Conservation (phyloP, 441 rosid genomes). For the Adansonia rubrostipa region DNA sequence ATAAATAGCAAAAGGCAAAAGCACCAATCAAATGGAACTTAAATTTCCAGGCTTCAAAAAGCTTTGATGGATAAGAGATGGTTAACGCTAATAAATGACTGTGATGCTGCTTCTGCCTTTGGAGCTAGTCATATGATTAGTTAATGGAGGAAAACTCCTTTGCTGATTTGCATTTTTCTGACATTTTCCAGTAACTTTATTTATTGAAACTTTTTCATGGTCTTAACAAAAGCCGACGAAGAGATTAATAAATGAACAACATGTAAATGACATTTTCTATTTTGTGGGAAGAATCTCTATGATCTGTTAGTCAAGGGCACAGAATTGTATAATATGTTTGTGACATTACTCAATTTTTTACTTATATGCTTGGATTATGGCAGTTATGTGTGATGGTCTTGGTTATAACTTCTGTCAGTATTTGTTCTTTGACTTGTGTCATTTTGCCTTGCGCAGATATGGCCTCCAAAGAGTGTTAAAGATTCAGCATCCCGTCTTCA, state of each 20-base stretch:
- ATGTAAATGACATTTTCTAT: background rate
- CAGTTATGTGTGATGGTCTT: background rate
- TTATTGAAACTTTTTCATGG: background rate
- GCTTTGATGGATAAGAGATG: background rate
- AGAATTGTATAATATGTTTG: background rate
- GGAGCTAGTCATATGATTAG: background rate
- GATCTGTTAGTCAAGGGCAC: slow-evolving; percentile 9
- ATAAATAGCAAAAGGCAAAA: no score
- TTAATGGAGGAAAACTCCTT: background rate
- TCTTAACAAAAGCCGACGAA: background rate
- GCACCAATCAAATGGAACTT: no score
- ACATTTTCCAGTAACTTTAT: background rate
- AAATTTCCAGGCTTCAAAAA: background rate
- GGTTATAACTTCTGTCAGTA: background rate
- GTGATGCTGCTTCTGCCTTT: slow-evolving; percentile 5
- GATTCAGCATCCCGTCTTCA: slow-evolving; percentile 91
- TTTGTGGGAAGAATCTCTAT: background rate
- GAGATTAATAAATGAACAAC: slow-evolving; percentile 1
- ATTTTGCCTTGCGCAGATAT: slow-evolving; percentile 63
- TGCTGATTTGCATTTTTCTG: slow-evolving; percentile 11
- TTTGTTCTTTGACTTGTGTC: background rate
- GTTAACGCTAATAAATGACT: background rate
- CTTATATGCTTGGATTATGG: background rate
- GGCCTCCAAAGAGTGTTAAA: slow-evolving; percentile 97
- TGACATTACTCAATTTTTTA: background rate